Evolutionary conservation across 2,329 filamentous ascomycete genomes (phyloP).

Genomic region (Leptographium lundbergii): DNA sequence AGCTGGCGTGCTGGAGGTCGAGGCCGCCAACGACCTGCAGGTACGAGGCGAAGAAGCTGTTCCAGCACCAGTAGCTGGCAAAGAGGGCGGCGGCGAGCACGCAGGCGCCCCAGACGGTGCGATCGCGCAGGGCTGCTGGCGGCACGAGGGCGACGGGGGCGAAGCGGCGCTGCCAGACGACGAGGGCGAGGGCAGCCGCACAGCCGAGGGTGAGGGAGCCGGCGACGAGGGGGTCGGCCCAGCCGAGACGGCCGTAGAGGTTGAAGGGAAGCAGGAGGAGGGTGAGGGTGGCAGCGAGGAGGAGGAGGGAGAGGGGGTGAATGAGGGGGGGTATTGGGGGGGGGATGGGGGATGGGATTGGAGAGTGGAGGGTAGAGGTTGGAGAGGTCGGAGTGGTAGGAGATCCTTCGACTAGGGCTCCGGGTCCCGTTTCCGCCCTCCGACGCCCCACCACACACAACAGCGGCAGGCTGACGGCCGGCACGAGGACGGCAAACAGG

Average conservation of each 20-base stretch:
- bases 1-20: conserved; percentile 9
- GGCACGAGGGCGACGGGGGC: conserved; percentile 25
- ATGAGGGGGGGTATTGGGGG: conserved; percentile 31
- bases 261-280: conserved; percentile 57
- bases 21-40: conserved; percentile 13
- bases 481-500: conserved; percentile 50
- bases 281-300: conserved; percentile 45
- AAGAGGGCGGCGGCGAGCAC: conserved; percentile 4
- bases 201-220: conserved; percentile 25
- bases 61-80: conserved; percentile 11
- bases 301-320: conserved; percentile 34
- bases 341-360: conserved; percentile 5
- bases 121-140: conserved; percentile 29
- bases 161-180: conserved; percentile 22
- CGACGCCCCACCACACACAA: neutral
- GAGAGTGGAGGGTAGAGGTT: neutral
- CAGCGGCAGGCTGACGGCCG: conserved; percentile 45
- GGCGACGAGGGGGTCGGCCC: conserved; percentile 28
- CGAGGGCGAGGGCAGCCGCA: conserved; percentile 23
- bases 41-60: conserved; percentile 12
- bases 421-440: too few species aligned
- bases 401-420: too few species aligned
- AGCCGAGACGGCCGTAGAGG: conserved; percentile 35
- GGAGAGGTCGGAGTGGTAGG: neutral
- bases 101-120: conserved; percentile 25